Evolutionary conservation across 2,329 filamentous ascomycete species (phyloP).

Genomic region (Cladosporium oxysporum): DNA sequence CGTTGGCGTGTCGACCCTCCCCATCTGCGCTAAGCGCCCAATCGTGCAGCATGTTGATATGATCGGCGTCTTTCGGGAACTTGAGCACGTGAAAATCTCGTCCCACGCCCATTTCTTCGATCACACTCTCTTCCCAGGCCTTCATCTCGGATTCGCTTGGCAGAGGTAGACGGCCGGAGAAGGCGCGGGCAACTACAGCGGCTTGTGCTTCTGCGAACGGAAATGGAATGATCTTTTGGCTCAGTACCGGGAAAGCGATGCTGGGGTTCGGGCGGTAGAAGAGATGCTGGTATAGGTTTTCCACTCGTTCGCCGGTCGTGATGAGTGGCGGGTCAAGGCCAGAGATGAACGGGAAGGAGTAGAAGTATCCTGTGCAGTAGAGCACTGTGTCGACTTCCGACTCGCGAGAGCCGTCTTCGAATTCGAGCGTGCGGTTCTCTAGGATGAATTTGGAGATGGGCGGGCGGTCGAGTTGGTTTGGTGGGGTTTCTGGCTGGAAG

Average conservation of each 20-base stretch:
- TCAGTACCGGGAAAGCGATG: conserved; percentile 72
- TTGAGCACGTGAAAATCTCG: conserved; percentile 57
- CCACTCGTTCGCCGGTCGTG: conserved; percentile 68
- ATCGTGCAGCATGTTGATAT: conserved; percentile 68
- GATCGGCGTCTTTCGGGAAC: conserved; percentile 65
- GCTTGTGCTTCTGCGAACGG: conserved; percentile 77
- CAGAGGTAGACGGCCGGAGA: conserved; percentile 68
- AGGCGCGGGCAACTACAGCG: conserved; percentile 74
- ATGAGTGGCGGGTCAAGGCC: conserved; percentile 58
- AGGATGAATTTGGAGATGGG: conserved; percentile 58
- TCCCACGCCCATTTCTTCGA: conserved; percentile 45
- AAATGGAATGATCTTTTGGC: conserved; percentile 86
- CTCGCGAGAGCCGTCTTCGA: conserved; percentile 67
- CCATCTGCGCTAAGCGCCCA: conserved; percentile 56
- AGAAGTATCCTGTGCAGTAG: conserved; percentile 90
- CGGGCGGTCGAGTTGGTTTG: conserved; percentile 59
- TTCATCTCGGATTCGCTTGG: conserved; percentile 67
- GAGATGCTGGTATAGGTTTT: conserved; percentile 76
- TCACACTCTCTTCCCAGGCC: conserved; percentile 60
- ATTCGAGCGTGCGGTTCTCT: conserved; percentile 61
- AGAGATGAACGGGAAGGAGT: conserved; percentile 72
- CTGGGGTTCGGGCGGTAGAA: conserved; percentile 76
- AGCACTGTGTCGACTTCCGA: conserved; percentile 71
- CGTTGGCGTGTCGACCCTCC: conserved; percentile 21
- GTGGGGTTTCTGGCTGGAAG: conserved; percentile 42